Base-by-base conservation (phyloP, 768 basidiomycete genomes). In the Termitomyces sp. region DNA sequence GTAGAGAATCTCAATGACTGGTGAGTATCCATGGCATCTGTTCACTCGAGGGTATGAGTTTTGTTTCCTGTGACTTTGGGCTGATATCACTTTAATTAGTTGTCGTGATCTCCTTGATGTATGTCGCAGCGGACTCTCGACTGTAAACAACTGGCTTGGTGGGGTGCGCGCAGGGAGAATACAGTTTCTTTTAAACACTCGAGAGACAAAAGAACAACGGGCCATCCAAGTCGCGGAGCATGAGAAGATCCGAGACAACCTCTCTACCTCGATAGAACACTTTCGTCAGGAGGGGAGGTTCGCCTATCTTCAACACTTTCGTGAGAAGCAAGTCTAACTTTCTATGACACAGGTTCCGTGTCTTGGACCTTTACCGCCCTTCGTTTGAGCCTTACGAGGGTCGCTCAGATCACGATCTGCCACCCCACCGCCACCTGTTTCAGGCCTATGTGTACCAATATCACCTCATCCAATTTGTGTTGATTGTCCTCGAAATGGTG, bases 401-500 rank as follows among this genome's bases (percentile, higher is more conserved):
- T 67, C 32, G 32, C 41, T 27, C 33, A 13, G 52, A 70, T 67
- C 56, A 68, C n/a, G 76, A 79, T 7, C 68, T 76, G 12, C 83
- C 81, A 0, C 80, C 84, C 0, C 88, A 90, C 67, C 80, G 84
- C 38, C 82, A 84, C 63, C 71, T 91, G 7, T 91, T 91, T 60
- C 73, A 88, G 53, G 87, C 84, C 47, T 91, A 85, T 60, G 79
- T 88, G 27, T 90, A 88, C 64, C 86, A 91, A 53, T 81, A 79
- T 58, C 80, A 79, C 58, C 63, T 79, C 29, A 69, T 76, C 22
- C 75, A 74, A 48, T 68, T 76, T 29, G 63, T 74, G 1, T 63
- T 52, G 3, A 68, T 74, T 41, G 54, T 77, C 0, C 53, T 74
- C 11, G 73, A 75, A 44, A 77, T 77, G 75, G 79, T 79, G 50